Evolutionary conservation across 768 basidiomycete genomes (phyloP), one percentile per base, ranked within the genome.

Genomic region (Collybia sordida): DNA sequence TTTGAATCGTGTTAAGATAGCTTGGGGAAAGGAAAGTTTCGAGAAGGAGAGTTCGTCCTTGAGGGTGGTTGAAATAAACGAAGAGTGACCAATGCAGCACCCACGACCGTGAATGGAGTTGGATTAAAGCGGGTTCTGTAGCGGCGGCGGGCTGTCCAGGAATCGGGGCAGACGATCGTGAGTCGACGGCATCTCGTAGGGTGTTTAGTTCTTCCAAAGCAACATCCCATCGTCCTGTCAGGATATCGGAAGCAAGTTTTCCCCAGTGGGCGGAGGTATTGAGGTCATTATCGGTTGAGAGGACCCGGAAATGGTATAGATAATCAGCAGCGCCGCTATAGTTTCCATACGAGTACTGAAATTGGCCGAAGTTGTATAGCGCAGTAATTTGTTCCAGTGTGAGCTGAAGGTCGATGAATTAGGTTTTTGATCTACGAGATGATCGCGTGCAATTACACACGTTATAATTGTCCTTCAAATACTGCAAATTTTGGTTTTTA

Each of bases 261-360:
- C 97, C 97, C 97, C 96, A 99, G 72, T 95, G 92, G 2, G 96
- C 93, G 4, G 97, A 98, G 31, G 92, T 88, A 71, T 91, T 94
- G 64, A 96, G 88, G 45, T 95, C 90, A 50, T 80, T 78, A 66
- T 96, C 92, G 49, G 94, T 97, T 42, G 95, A 96, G 53, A 99
- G 86, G 19, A 98, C 88, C 49, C 95, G 92, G 80, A 98, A 99
- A 66, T 98, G 96, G 77, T 98, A 98, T 49, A 99, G 79, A 73
- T 97, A 98, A 70, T 98, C 93, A 42, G 95, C 94, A 14, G 97
- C 94, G 42, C 91, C 91, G 60, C 86, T 88, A 76, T 99, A 99
- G 69, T 93, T 93, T 38, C 97, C 97, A 67, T 92, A 92, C n/a
- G 96, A 91, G 72, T 93, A 99, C 72, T 97, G 95, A 75, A 95